Conservation (phyloP, 352 stramenopile species). For the Phytopythium montanum region DNA sequence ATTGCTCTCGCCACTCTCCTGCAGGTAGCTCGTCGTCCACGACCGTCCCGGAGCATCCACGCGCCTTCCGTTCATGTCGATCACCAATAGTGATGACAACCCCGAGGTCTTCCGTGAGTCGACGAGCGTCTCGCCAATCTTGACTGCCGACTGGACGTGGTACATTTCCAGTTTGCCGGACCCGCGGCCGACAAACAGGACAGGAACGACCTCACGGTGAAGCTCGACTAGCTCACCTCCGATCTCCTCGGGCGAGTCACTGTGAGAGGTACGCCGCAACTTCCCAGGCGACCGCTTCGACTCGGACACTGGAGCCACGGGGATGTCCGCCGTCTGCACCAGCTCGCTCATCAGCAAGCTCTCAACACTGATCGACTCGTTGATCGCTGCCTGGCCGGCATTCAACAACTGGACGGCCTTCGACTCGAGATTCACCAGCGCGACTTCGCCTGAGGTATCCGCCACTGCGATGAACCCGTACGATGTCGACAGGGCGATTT, state of each 20-base stretch:
- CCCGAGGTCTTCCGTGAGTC: conserved; percentile 33
- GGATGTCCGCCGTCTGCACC: conserved; percentile 59
- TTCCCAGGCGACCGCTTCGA: conserved; percentile 8
- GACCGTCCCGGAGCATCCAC: conserved; percentile 37
- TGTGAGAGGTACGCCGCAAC: background rate
- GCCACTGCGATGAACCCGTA: conserved; percentile 51
- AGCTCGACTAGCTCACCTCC: conserved; percentile 21
- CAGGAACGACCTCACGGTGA: conserved; percentile 48
- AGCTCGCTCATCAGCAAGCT: conserved; percentile 64
- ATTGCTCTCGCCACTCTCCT: background rate
- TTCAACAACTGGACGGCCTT: conserved; percentile 59
- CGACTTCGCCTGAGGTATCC: conserved; percentile 55
- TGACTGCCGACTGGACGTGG: conserved; percentile 58
- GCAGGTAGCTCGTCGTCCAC: conserved; percentile 13
- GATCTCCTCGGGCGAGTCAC: background rate
- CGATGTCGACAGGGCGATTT: conserved; percentile 39
- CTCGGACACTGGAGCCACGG: conserved; percentile 4
- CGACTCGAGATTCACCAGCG: conserved; percentile 43
- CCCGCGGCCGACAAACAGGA: conserved; percentile 67
- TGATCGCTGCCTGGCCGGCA: conserved; percentile 35
- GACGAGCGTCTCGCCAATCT: conserved; percentile 60
- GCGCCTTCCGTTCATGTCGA: conserved; percentile 40
- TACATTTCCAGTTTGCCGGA: conserved; percentile 74
- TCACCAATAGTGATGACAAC: conserved; percentile 63
- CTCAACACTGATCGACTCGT: conserved; percentile 52